Base-by-base conservation (phyloP, 2,329 filamentous ascomycete genomes). In the Fusarium incarnatum region DNA sequence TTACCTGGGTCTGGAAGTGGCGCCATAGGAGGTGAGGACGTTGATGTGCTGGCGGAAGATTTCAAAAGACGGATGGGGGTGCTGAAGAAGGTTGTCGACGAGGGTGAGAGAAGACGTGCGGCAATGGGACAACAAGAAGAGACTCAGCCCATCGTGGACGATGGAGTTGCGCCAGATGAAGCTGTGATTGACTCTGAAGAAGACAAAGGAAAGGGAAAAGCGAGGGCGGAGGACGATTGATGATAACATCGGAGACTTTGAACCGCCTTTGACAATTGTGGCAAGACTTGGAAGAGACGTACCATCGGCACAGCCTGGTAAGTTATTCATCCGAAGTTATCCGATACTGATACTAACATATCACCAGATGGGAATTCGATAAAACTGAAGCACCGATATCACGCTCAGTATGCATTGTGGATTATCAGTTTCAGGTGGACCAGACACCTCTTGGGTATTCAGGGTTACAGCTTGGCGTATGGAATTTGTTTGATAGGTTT, bases 51-150 rank as follows among this genome's bases (percentile, higher is more conserved):
- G 42, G 76, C 88, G 4, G 85, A 86, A 18, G 85, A 88, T 37
- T 91, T 91, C 67, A 84, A 87, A 56, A 82, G 81, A 62, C 83
- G 86, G 46, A 89, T 91, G 87, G 79, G 65, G 5, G 80, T 87
- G 22, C 73, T 91, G 66, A 83, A 83, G 54, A 85, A 80, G 71
- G 84, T 89, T 5, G 83, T 88, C 11, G 83, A 82, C n/a, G 83
- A 85, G n/a, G 82, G 83, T 5, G 82, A 85, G 60, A 82, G 82
- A 52, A 81, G 83, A 55, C 78, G 80, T 56, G 75, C 77, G 56
- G 78, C 75, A 52, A 66, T 80, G 9, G 75, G 66, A 44, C 64
- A 75, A 27, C 25, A 58, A 5, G 64, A 65, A 4, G 46, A 65
- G 37, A 55, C 37, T 25, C 49, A 48, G 4, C 22, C 49, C 13